Evolutionary conservation across 1,284 basidiomycete genomes (phyloP), one percentile per base, ranked within the genome.

Genomic region (Omphalotus olearius): DNA sequence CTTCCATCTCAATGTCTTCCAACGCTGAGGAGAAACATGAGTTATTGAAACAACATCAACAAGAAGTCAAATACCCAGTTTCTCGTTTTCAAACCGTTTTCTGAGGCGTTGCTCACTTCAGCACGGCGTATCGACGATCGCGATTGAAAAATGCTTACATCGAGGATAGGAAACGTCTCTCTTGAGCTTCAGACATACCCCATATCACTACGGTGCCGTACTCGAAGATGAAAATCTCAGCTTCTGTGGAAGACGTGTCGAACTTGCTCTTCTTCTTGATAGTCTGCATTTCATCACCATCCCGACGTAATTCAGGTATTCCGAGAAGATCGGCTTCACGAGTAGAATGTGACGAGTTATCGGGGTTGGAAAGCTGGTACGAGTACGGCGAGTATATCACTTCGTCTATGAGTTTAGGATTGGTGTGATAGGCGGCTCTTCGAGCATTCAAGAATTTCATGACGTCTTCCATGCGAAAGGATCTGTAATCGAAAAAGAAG

Each of bases 141-240:
- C 9, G 7, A 13, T 42, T 33, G 50, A 38, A 35, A 36, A 23
- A 47, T 28, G 74, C 91, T 69, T 66, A 94, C 89, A 98, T 78
- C 30, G 91, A 93, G 37, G 87, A 84, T 54, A 96, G 69, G 62
- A 98, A 93, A 3, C 92, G 76, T 65, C 84, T 91, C 70, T 98
- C 94, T 65, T 98, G 91, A 7, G 82, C 75, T 64, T 95, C 88
- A 10, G 91, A 89, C 94, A 98, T 98, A 23, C 94, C 94, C 95
- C 94, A 98, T 49, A 97, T 90, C 18, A 98, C 94, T 33, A 97
- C 89, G 1, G 88, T 90, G 16, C 94, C 94, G 67, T 97, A 98
- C 58, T 89, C 83, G 70, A 98, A 98, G 58, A 97, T 73, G 69
- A 96, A 98, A 54, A 95, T 88, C 66, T 96, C 93, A 7, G 92